Evolutionary conservation across 2,329 filamentous ascomycete genomes (phyloP), one percentile per base, ranked within the genome.

Genomic region (Aspergillus neotritici): DNA sequence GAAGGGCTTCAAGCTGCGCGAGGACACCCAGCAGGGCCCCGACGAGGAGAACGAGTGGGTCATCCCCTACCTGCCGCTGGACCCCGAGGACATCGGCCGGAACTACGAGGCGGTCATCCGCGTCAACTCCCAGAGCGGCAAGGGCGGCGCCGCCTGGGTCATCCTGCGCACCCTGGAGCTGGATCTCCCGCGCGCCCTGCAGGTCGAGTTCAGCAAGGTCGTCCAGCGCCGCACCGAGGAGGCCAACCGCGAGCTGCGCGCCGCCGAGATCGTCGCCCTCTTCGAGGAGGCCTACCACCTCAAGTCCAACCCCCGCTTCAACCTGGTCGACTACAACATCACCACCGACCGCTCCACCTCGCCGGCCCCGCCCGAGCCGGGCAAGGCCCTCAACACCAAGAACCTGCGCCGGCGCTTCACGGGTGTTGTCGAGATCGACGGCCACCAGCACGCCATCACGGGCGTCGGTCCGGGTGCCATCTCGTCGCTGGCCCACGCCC

Each of bases 41-140:
- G 72, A 68, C 4, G 72, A 77, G 60, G 80, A 91, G 44, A 80
- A 83, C 59, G 73, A 70, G 32, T 97, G 91, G 91, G 73, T 86
- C 55, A 77, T 96, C 31, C 91, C 91, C 0, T 97, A 97, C 63
- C 83, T 97, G 37, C 91, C 91, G 10, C 78, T 97, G 57, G 91
- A 97, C 61, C 91, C 91, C 4, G 78, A 86, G 60, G 91, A 97
- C 61, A 95, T 97, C 52, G 91, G 91, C 39, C 83, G 91, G 45
- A 96, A 84, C n/a, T 97, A 97, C 78, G 90, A 97, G 70, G 91
- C 91, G 46, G 86, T 97, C 62, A 97, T 97, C 63, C 86, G 91
- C 47, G 91, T 97, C 78, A 98, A 97, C 75, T 94, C 87, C 13
- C 91, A 97, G 66, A 87, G 82, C 57, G 91, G 91, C 53, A 97